phyloP scores from a whole-genome alignment of 2,329 filamentous ascomycete genomes.

The Epichloe baconii region DNA sequence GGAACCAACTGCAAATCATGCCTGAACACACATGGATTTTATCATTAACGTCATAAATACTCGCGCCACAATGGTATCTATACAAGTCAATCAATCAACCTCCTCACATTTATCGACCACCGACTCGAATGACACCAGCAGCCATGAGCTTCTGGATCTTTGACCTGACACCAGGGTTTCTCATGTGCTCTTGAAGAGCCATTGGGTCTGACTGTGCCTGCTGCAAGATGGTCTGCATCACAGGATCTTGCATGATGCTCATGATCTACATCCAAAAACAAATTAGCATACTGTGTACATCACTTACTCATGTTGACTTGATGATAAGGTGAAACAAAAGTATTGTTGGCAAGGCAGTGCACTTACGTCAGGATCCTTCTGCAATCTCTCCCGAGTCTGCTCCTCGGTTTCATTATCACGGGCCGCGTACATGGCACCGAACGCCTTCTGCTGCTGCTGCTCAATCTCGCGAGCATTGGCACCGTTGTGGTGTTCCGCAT shows the following conservation, averaged over 20 bases:
- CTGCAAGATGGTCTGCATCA: constrained; percentile 96
- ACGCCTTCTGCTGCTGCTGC: constrained; percentile 83
- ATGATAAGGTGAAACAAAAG: background rate
- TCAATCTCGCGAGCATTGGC: constrained; percentile 88
- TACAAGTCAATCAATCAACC: constrained; percentile 4
- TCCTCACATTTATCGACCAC: constrained; percentile 23
- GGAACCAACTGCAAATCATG: background rate
- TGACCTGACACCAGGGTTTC: constrained; percentile 68
- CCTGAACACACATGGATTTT: background rate
- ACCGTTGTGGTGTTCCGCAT: constrained; percentile 52
- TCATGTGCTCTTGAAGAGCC: constrained; percentile 93
- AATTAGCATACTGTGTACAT: background rate
- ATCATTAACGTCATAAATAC: constrained; percentile 5
- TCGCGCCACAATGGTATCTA: constrained; percentile 5
- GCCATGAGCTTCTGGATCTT: constrained; percentile 95
- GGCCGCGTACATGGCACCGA: constrained; percentile 77
- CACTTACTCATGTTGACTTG: background rate
- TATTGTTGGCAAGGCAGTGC: background rate
- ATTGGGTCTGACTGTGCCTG: constrained; percentile 90
- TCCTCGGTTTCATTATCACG: constrained; percentile 93
- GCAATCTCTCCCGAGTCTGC: constrained; percentile 82
- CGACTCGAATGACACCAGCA: constrained; percentile 79
- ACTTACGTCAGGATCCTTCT: constrained; percentile 79
- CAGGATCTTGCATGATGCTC: constrained; percentile 81
- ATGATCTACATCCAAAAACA: constrained; percentile 48